Evolutionary conservation across 1,139 yeast genomes (phyloP).

Genomic region (Zhuliangozyma parablackwelliae): DNA sequence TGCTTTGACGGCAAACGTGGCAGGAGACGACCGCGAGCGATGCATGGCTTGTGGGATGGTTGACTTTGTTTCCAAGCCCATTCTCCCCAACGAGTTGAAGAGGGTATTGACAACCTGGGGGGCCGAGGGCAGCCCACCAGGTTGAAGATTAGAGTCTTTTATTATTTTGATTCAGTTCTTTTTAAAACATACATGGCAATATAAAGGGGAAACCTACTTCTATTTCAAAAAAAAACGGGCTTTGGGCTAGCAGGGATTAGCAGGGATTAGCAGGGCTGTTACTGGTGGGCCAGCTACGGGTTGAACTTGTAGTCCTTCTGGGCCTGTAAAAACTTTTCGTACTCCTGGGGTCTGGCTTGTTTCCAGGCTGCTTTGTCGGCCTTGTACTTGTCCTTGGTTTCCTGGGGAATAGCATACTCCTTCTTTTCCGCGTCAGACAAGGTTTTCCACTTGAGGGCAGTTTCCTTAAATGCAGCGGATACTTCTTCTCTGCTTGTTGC

Average conservation of each 20-base stretch:
- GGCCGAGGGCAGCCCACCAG: constrained; percentile 3
- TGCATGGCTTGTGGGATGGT: constrained; percentile 51
- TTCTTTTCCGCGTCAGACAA: constrained; percentile 27
- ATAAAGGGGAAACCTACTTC: too few species aligned
- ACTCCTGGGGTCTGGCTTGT: constrained; percentile 20
- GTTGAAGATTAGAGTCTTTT: not conserved
- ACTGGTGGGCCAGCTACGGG: too few species aligned
- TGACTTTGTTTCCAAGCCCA: constrained; percentile 54
- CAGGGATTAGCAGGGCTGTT: too few species aligned
- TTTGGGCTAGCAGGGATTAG: too few species aligned
- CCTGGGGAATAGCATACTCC: constrained; percentile 20
- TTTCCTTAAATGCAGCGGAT: constrained; percentile 14
- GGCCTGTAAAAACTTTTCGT: constrained; percentile 10
- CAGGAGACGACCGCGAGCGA: constrained; percentile 48
- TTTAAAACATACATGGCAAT: too few species aligned
- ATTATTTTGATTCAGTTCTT: too few species aligned
- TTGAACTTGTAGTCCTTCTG: constrained; percentile 3
- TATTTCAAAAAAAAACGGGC: too few species aligned
- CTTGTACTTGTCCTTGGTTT: constrained; percentile 12
- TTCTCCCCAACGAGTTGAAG: constrained; percentile 44
- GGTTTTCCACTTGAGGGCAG: constrained; percentile 27
- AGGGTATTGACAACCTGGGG: constrained; percentile 21
- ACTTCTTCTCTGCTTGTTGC: not conserved
- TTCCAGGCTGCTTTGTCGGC: constrained; percentile 25
- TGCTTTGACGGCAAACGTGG: constrained; percentile 56